These are phyloP conservation scores for Candida vaughaniae DNA, from an alignment of 805 yeast genomes.

Conservation along the genomic window DNA sequence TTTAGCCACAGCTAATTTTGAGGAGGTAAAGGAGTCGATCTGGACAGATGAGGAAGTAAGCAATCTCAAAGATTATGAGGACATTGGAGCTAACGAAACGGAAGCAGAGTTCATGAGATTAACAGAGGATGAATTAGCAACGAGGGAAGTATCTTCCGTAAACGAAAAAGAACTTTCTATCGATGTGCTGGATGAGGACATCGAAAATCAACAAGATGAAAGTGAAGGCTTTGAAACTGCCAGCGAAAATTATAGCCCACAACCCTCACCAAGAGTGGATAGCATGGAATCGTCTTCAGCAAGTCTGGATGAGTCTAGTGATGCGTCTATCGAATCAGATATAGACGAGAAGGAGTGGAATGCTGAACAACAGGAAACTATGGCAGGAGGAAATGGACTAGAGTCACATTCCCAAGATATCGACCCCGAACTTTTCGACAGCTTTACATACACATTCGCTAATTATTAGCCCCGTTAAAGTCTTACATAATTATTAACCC, in stretches of 20 bases:
- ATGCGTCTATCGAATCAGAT: background rate
- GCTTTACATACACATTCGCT: constrained; percentile 9
- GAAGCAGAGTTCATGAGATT: too few species aligned
- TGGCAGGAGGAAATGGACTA: constrained; percentile 1
- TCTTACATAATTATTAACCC: too few species aligned
- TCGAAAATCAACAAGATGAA: constrained; percentile 6
- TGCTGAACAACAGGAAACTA: background rate
- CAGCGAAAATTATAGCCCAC: background rate
- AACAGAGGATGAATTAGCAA: too few species aligned
- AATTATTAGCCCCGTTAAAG: too few species aligned
- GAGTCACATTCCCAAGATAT: constrained; percentile 1
- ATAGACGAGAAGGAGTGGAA: background rate
- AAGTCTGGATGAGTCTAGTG: background rate
- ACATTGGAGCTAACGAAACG: too few species aligned
- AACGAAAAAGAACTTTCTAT: background rate
- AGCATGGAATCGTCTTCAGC: background rate
- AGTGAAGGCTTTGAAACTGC: constrained; percentile 7
- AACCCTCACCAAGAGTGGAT: background rate
- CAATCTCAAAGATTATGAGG: constrained; percentile 1
- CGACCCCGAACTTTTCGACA: constrained; percentile 3
- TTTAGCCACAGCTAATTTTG: constrained; percentile 13
- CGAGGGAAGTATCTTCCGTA: too few species aligned
- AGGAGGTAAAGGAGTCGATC: constrained; percentile 4
- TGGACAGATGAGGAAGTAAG: constrained; percentile 11
- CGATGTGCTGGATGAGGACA: constrained; percentile 5